Evolutionary conservation across 2,329 filamentous ascomycete genomes (phyloP), one percentile per base, ranked within the genome.

Genomic region (Aspergillus sp.): DNA sequence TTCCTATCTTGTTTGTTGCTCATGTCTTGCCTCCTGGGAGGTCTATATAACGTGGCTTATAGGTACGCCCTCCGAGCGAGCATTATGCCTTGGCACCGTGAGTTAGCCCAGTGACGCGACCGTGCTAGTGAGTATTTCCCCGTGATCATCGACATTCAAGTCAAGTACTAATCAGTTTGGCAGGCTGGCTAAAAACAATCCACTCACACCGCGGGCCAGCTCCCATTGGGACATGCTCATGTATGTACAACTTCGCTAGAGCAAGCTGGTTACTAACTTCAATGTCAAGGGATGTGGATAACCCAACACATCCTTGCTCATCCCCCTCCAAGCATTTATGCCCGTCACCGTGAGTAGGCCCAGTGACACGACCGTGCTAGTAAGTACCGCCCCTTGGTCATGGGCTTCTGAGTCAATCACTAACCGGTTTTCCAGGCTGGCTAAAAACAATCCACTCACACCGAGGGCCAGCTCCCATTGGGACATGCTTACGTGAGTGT

Each of bases 31-130:
- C 8, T 7, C 34, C 34, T 36, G 13, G 1, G 12, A 36, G 5
- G 34, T 36, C 34, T 36, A 15, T 6, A n/a, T n/a, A 36, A 36
- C 34, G 5, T 5, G 34, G 12, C 34, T 36, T n/a, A n/a, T n/a
- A 36, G 34, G 34, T n/a, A 24, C 34, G 26, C 34, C 34, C 34
- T 36, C 34, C 34, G 34, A 36, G 34, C 34, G 34, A 36, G 34
- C 34, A 36, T 36, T 36, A 36, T 36, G 34, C 34, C 34, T 36
- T 36, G 34, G 34, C 34, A 36, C 13, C 34, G 34, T 36, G 63
- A 58, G 45, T 58, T 39, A 38, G 61, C 49, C 60, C 62, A 65
- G 63, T 64, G 13, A 20, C 39, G 45, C 17, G n/a, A 48, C 15
- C 34, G 48, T 26, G 48, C 48, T 32, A 30, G 48, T 51, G 22